Base-by-base conservation (phyloP, 129 eudicot genomes). In the Arctium minus region DNA sequence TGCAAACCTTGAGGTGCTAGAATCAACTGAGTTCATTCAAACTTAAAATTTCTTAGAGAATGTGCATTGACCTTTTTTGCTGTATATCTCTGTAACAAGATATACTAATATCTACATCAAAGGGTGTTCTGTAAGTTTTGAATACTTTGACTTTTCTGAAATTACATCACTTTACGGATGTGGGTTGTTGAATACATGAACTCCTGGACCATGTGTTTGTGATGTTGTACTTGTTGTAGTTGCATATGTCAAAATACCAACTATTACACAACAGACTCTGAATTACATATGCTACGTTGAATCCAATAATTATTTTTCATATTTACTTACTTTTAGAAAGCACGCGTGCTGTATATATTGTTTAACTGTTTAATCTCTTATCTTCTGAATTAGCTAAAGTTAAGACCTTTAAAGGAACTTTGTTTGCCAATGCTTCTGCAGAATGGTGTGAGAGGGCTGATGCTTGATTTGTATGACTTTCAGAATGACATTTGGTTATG, bases 391-490 rank as follows among this genome's bases (percentile, higher is more conserved):
- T 27, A 67, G 33, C 71, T 67, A 67, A 67, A 67, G 4, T 27
- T 64, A 64, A 64, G 70, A 64, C 70, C 31, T 64, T 38, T 75
- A 70, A 82, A 68, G 53, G 32, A 82, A 75, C 35, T 68, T 69
- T 76, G 50, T 74, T 82, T 82, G 70, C 80, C 62, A 50, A 60
- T 82, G 60, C 53, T 74, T 60, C 11, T 81, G 86, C 94, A 91
- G 98, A 94, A 90, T 79, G 98, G 97, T 50, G 97, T 94, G 81
- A 82, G 97, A 87, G 97, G 94, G 15, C 70, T 94, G 85, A 94
- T 94, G 98, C 97, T 94, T 72, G 98, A 94, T 85, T 88, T 94
- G 94, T 94, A 94, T 79, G 98, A 92, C 88, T 92, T 91, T 77
- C 77, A 91, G 42, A 92, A 92, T 81, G 97, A 90, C 82, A 83